Evolutionary conservation across 495 filamentous ascomycete species (phyloP).

Genomic region (Tirmania nivea): DNA sequence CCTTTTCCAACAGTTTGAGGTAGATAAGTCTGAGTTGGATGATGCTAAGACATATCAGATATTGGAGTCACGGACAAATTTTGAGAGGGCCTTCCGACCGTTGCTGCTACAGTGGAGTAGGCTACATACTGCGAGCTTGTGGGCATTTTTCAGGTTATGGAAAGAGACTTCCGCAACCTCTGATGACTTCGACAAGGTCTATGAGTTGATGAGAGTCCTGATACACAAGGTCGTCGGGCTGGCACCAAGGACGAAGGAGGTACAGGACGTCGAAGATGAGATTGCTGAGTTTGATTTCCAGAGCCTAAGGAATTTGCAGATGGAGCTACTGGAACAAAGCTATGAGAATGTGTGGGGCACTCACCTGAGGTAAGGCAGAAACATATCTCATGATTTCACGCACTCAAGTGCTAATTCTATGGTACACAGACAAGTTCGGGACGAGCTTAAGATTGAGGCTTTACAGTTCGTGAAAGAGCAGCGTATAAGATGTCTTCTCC

Average conservation of each 20-base stretch:
- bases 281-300: conserved; percentile 59
- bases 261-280: conserved; percentile 76
- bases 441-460: conserved; percentile 78
- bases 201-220: conserved; percentile 75
- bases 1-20: conserved; percentile 86
- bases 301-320: conserved; percentile 67
- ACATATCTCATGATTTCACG: not conserved
- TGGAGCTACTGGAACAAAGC: conserved; percentile 73
- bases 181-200: conserved; percentile 80
- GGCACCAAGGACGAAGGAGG: conserved; percentile 60
- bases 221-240: conserved; percentile 78
- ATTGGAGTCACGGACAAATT: conserved; percentile 52
- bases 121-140: conserved; percentile 76
- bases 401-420: not conserved
- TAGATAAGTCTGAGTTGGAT: conserved; percentile 67
- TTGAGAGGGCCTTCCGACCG: conserved; percentile 75
- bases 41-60: conserved; percentile 56
- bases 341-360: conserved; percentile 91
- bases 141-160: conserved; percentile 83
- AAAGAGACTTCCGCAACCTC: conserved; percentile 61
- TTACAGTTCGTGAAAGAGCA: conserved; percentile 93
- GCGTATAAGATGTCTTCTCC: conserved; percentile 71
- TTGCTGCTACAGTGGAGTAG: conserved; percentile 83
- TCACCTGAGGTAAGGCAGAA: conserved; percentile 35
- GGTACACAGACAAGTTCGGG: conserved; percentile 48